Conservation (phyloP, 2,329 filamentous ascomycete genomes). For the Davidsoniella eucalypti region DNA sequence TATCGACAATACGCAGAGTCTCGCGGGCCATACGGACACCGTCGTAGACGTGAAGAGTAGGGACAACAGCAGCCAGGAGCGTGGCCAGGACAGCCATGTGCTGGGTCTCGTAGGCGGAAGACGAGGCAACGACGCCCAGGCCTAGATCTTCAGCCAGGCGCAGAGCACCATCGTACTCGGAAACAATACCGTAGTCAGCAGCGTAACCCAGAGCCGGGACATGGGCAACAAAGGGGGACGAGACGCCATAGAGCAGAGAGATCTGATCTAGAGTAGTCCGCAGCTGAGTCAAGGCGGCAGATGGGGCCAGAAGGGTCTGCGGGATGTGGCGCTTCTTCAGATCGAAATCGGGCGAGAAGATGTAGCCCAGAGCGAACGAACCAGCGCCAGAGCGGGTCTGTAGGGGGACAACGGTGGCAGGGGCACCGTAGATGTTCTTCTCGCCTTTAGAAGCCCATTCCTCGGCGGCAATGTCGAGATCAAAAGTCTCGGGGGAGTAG, state of each 20-base stretch:
- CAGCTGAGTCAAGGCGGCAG: constrained; percentile 64
- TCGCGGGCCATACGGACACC: constrained; percentile 70
- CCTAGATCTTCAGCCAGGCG: constrained; percentile 78
- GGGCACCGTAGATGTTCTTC: constrained; percentile 66
- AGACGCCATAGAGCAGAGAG: constrained; percentile 75
- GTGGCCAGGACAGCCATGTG: constrained; percentile 90
- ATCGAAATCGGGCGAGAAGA: constrained; percentile 96
- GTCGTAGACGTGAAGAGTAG: constrained; percentile 80
- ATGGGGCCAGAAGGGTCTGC: constrained; percentile 77
- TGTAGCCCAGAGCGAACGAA: constrained; percentile 82
- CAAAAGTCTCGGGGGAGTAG: constrained; percentile 87
- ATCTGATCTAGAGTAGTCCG: constrained; percentile 81
- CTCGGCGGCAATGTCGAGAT: constrained; percentile 69
- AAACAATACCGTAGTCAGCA: constrained; percentile 51
- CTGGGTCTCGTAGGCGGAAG: constrained; percentile 79
- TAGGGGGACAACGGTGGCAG: constrained; percentile 60
- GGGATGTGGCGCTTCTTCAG: constrained; percentile 79
- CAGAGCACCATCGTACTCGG: constrained; percentile 72
- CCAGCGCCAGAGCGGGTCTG: constrained; percentile 83
- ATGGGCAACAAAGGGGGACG: constrained; percentile 85
- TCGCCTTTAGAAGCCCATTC: constrained; percentile 56
- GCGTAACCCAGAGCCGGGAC: constrained; percentile 82
- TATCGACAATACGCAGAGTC: constrained; percentile 66
- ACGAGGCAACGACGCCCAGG: constrained; percentile 68
- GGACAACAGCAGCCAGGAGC: constrained; percentile 57